Conservation (phyloP, 2,329 filamentous ascomycete species). For the Neofusicoccum umdonicola region DNA sequence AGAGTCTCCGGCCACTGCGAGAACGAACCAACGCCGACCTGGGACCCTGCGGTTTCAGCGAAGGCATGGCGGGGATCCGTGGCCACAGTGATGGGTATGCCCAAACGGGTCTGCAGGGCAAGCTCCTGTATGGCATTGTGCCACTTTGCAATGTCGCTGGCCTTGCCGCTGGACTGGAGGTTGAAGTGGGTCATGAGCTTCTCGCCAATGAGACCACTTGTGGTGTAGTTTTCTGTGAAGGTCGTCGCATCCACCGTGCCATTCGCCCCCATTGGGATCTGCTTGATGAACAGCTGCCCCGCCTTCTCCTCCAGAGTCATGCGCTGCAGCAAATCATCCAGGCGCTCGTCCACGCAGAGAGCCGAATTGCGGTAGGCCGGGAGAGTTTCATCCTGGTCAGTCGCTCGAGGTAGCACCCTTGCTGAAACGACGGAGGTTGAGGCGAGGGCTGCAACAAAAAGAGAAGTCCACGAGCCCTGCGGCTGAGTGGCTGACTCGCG, state of each 20-base stretch:
- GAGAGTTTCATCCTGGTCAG: conserved; percentile 19
- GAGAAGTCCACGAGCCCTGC: background rate
- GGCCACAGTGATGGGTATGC: conserved; percentile 51
- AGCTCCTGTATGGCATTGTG: conserved; percentile 43
- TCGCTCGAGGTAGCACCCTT: background rate
- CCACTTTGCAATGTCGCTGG: conserved; percentile 45
- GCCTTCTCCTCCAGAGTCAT: conserved; percentile 52
- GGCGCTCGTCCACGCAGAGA: conserved; percentile 45
- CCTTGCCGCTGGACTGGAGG: conserved; percentile 38
- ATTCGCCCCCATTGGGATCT: conserved; percentile 32
- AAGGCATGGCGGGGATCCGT: conserved; percentile 50
- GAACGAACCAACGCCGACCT: conserved; percentile 44
- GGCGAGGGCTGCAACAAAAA: background rate
- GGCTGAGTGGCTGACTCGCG: background rate
- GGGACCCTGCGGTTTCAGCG: conserved; percentile 44
- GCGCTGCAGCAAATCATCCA: conserved; percentile 46
- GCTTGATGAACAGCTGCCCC: conserved; percentile 48
- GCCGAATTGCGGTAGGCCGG: conserved; percentile 37
- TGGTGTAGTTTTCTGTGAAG: conserved; percentile 26
- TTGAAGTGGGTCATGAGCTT: conserved; percentile 49
- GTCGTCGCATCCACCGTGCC: conserved; percentile 29
- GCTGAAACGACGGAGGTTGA: background rate
- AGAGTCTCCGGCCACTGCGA: conserved; percentile 54
- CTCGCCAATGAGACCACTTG: conserved; percentile 27
- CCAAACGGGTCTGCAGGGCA: conserved; percentile 47